phyloP scores from a whole-genome alignment of 2,329 filamentous ascomycete species.

The Stagonosporopsis cucurbitacearum region DNA sequence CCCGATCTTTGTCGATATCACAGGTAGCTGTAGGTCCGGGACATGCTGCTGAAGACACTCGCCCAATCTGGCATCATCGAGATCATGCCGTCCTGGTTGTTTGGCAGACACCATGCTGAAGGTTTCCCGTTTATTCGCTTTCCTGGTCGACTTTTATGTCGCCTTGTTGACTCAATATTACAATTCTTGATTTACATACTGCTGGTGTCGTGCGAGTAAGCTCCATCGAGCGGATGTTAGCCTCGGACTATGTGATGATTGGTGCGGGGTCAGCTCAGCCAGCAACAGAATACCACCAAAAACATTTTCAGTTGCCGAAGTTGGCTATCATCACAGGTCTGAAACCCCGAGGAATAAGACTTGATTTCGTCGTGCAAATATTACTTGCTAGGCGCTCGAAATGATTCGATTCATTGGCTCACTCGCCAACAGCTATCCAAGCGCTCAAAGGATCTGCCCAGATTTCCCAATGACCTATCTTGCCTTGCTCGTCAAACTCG shows the following conservation, averaged over 20 bases:
- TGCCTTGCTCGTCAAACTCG: constrained; percentile 48
- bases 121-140: background rate
- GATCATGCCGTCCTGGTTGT: constrained; percentile 34
- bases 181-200: background rate
- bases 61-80: constrained; percentile 40
- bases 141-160: background rate
- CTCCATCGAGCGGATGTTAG: constrained; percentile 16
- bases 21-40: constrained; percentile 31
- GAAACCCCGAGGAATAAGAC: background rate
- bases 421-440: constrained; percentile 48
- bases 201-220: constrained; percentile 16
- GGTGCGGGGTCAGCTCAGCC: constrained; percentile 15
- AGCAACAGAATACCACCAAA: background rate
- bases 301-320: background rate
- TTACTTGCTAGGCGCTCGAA: background rate
- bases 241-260: constrained; percentile 18
- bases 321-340: background rate
- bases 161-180: background rate
- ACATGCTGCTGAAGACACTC: constrained; percentile 39
- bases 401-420: background rate
- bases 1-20: constrained; percentile 71
- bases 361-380: background rate
- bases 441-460: constrained; percentile 55
- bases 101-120: constrained; percentile 13
- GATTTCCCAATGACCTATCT: constrained; percentile 53